A percentile compares a stretch with the other conserved stretches of the same genome.
phyloP scores from a whole-genome alignment of 805 yeast species.

The Metschnikowia reukaufii region DNA sequence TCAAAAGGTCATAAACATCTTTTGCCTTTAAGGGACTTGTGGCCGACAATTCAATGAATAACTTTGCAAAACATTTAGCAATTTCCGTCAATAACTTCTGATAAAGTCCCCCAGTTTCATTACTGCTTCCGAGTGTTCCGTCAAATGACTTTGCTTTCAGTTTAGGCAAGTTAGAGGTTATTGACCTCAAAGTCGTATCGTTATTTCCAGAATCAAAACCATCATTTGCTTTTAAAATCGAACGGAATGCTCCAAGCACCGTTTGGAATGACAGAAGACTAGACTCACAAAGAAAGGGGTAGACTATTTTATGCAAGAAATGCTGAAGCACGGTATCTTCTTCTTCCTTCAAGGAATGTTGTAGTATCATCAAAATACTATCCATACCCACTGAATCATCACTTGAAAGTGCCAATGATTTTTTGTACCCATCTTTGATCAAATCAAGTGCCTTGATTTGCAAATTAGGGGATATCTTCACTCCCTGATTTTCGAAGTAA shows the following conservation, averaged over 20 bases:
- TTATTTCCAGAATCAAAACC: no score
- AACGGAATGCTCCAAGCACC: neutral
- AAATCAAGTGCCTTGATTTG: conserved; percentile 34
- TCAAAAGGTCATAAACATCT: conserved; percentile 30
- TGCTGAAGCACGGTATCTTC: conserved; percentile 34
- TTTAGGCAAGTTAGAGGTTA: neutral
- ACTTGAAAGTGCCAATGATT: conserved; percentile 31
- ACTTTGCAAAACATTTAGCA: conserved; percentile 27
- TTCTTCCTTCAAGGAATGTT: conserved; percentile 27
- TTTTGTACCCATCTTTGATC: conserved; percentile 36
- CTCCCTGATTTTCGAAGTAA: conserved; percentile 24
- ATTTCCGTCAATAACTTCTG: conserved; percentile 15
- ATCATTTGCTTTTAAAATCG: neutral
- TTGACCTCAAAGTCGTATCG: neutral
- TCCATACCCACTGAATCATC: conserved; percentile 33
- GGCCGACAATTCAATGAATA: conserved; percentile 26
- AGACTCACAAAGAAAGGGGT: conserved; percentile 20
- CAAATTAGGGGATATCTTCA: conserved; percentile 22
- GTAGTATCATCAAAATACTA: conserved; percentile 33
- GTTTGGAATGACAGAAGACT: conserved; percentile 1
- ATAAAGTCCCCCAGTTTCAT: no score
- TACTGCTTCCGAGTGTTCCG: neutral
- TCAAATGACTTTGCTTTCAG: neutral
- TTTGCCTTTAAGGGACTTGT: conserved; percentile 24
- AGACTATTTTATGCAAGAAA: conserved; percentile 28